Evolutionary conservation across 345 rosid genomes (phyloP).

Genomic region (Arabidopsis suecica): DNA sequence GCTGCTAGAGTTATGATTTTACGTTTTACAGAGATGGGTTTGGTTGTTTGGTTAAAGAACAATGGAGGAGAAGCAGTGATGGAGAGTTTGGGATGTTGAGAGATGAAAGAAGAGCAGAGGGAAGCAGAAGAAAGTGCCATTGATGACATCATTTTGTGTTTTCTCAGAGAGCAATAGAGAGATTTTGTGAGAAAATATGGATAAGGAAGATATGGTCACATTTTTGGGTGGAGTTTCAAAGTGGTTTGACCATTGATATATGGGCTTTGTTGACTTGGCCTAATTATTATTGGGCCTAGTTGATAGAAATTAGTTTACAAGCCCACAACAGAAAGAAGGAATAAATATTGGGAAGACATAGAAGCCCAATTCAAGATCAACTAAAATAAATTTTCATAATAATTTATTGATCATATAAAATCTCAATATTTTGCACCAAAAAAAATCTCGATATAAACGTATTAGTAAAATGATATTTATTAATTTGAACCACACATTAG

Average conservation of each 20-base stretch:
- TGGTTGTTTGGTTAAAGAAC: constrained; percentile 13
- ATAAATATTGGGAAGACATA: no score
- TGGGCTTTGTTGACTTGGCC: constrained; percentile 28
- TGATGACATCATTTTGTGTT: constrained; percentile 49
- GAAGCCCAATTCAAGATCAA: background rate
- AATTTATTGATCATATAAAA: background rate
- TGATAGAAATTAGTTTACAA: background rate
- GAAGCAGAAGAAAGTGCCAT: constrained; percentile 50
- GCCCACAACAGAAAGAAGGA: background rate
- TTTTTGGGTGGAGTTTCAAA: constrained; percentile 21
- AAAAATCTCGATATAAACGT: background rate
- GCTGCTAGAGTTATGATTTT: constrained; percentile 51
- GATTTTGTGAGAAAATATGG: constrained; percentile 39
- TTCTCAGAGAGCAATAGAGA: constrained; percentile 39
- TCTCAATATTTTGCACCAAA: no score
- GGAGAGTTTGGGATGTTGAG: constrained; percentile 37
- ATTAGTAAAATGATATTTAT: background rate
- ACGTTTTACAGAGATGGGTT: constrained; percentile 48
- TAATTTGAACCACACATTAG: background rate
- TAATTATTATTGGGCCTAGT: background rate
- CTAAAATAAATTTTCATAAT: background rate
- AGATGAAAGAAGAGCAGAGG: constrained; percentile 36
- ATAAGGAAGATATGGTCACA: constrained; percentile 50
- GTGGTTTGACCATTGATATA: constrained; percentile 1
- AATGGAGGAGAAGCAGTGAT: constrained; percentile 32